These are phyloP conservation scores for Powellomyces hirtus DNA, from an alignment of 192 early-diverging fungal genomes.

Conservation along the genomic window DNA sequence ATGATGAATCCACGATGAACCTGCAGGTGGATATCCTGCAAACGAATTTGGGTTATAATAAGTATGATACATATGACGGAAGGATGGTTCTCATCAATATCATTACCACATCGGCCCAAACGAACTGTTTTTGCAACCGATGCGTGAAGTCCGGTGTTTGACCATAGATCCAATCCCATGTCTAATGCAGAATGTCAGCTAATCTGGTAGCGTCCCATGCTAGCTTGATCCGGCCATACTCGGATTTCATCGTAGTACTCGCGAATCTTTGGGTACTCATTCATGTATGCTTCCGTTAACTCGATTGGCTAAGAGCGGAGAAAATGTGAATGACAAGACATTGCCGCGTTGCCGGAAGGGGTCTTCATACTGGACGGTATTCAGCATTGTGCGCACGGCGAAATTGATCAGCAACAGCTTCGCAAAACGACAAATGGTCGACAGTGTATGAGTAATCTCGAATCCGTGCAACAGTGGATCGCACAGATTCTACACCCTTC, in stretches of 20 bases:
- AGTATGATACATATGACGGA: neutral
- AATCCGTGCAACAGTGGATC: conserved; percentile 81
- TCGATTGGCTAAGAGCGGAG: conserved; percentile 23
- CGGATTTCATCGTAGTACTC: conserved; percentile 45
- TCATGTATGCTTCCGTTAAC: conserved; percentile 19
- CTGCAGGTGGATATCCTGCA: conserved; percentile 15
- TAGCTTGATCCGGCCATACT: conserved; percentile 1
- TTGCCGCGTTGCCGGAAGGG: neutral
- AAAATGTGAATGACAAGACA: too few species aligned
- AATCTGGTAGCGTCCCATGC: neutral
- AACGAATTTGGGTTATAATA: neutral
- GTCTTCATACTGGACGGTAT: neutral
- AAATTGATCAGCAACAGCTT: conserved; percentile 73
- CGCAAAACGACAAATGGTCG: conserved; percentile 81
- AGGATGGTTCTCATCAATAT: neutral
- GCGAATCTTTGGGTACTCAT: conserved; percentile 27
- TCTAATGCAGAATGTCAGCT: conserved; percentile 17
- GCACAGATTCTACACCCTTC: conserved; percentile 88
- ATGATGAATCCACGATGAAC: conserved; percentile 23
- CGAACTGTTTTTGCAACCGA: conserved; percentile 23
- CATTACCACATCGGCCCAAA: conserved; percentile 31
- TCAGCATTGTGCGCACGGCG: conserved; percentile 48
- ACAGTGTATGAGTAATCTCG: conserved; percentile 77
- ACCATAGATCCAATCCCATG: conserved; percentile 89
- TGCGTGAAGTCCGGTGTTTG: conserved; percentile 86